phyloP scores from a whole-genome alignment of 192 early-diverging fungal genomes.

The Backusella australiensis region DNA sequence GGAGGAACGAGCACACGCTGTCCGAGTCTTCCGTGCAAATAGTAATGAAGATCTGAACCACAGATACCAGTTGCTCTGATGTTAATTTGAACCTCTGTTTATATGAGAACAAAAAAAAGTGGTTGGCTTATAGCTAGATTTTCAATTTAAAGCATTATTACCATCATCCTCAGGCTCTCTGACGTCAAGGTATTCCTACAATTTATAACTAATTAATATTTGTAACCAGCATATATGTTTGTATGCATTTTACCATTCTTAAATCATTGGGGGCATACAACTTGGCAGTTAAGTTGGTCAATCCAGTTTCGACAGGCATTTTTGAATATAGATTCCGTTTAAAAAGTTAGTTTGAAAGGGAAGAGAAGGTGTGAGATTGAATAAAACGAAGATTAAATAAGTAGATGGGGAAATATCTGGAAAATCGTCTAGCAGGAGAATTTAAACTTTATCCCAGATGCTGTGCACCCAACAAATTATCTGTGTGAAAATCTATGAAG shows the following conservation, averaged over 20 bases:
- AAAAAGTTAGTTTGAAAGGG: not conserved
- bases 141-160: not conserved
- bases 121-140: not conserved
- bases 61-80: constrained; percentile 43
- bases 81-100: constrained; percentile 35
- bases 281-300: not conserved
- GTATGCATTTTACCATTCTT: not conserved
- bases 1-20: constrained; percentile 23
- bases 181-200: not conserved
- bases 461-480: not conserved
- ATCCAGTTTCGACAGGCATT: not conserved
- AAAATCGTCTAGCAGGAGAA: not conserved
- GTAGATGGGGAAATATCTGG: not conserved
- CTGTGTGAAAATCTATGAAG: not conserved
- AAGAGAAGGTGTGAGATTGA: not conserved
- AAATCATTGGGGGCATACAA: not conserved
- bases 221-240: not conserved
- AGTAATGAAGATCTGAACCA: constrained; percentile 46
- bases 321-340: not conserved
- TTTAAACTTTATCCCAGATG: constrained; percentile 4
- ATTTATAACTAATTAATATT: not conserved
- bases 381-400: not conserved
- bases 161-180: not conserved
- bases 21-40: constrained; percentile 34
- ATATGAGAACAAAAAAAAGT: not conserved